Percentiles rank a stretch among this genome's conserved stretches.
These are phyloP conservation scores for Rhizoctonia solani DNA, from an alignment of 1,284 basidiomycete genomes.

Conservation along the genomic window DNA sequence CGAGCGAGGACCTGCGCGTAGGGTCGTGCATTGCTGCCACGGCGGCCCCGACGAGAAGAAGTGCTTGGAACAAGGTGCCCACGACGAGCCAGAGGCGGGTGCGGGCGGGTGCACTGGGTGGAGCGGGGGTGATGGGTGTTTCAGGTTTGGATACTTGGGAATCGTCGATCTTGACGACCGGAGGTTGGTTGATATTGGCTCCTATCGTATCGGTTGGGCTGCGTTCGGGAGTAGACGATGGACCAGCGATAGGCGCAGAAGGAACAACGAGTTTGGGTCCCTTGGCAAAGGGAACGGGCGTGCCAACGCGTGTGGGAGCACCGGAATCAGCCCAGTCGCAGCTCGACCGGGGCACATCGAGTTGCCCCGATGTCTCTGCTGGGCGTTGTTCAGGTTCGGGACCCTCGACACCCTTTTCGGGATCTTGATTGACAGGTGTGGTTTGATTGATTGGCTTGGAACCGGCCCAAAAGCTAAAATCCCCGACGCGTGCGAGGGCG, in stretches of 20 bases:
- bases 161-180: not conserved
- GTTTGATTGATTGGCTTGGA: not conserved
- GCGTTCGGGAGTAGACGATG: not conserved
- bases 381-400: no score
- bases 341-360: not conserved
- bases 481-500: slow-evolving; percentile 17
- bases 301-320: slow-evolving; percentile 24
- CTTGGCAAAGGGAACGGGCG: slow-evolving; percentile 6
- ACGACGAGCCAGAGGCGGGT: slow-evolving; percentile 17
- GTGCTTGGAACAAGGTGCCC: slow-evolving; percentile 15
- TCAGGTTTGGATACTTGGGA: not conserved
- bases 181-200: no score
- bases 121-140: not conserved
- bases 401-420: no score
- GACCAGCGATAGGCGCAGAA: not conserved
- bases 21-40: slow-evolving; percentile 19
- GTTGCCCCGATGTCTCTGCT: no score
- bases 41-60: not conserved
- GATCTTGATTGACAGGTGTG: no score
- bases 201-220: no score
- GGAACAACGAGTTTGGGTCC: not conserved
- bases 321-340: slow-evolving; percentile 11
- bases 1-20: no score
- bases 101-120: not conserved
- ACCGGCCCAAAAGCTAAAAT: slow-evolving; percentile 6